Base-by-base conservation (phyloP, 228 moss, liverwort and hornwort species). In the Sphagnum fallax region DNA sequence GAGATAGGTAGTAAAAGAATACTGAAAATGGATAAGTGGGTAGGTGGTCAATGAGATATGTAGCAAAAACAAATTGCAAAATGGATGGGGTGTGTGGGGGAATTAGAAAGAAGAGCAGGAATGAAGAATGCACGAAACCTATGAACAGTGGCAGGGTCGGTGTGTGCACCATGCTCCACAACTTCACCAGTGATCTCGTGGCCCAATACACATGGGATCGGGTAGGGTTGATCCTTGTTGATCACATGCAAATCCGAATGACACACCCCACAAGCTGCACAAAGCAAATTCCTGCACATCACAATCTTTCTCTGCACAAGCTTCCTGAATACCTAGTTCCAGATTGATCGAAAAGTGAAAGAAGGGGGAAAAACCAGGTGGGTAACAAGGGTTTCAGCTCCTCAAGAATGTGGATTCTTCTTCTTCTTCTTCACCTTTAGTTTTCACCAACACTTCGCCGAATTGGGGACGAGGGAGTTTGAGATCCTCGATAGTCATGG, bases 181-280 rank as follows among this genome's bases (percentile, higher is more conserved):
- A 98, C 79, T 73, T 93, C 92, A 64, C 98, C 98, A 16, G 93
- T 78, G 53, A 98, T 75, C 74, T 98, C 98, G 73, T 98, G 98
- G 62, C 98, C 98, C 76, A 98, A 83, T 50, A 98, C 98, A 53
- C 87, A 92, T 52, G 98, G 98, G 62, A 84, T 78, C 60, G 90
- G 94, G 69, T 84, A 98, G 49, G 98, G 92, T 70, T 86, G 89
- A 72, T 93, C 90, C 65, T 76, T 81, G 8, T 92, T 98, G 51
- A 98, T 98, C 65, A 98, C 79, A 70, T 98, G 98, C 60, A 98
- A 80, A 86, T 98, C 98, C 70, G 98, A 98, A 79, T 98, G 98
- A 69, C 98, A 98, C 50, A 98, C 94, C 66, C 98, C 98, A 84
- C 98, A 98, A 6, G 98, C 98, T 96, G 89, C 73, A 82, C 64